Conservation (phyloP, 2,329 filamentous ascomycete species). For the Raffaelea albimanens region DNA sequence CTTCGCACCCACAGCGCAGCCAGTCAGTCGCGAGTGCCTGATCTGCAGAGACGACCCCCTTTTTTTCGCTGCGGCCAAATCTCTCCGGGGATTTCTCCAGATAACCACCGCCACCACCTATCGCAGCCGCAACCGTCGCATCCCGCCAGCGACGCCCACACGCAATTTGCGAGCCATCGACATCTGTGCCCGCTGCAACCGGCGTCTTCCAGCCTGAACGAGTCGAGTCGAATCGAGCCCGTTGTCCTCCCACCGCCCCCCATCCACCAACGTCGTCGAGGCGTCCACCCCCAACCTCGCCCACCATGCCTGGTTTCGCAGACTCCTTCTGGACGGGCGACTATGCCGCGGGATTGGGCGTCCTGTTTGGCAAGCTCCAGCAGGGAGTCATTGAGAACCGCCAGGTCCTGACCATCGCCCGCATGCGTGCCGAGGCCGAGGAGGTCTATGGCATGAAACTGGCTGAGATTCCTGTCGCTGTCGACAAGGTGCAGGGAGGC, state of each 20-base stretch:
- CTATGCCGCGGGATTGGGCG: slow-evolving; percentile 90
- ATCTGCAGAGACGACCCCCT: not conserved
- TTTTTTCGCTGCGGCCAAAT: not conserved
- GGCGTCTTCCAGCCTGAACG: too few species aligned
- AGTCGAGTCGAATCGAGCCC: too few species aligned
- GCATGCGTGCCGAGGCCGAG: slow-evolving; percentile 91
- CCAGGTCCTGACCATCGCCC: slow-evolving; percentile 83
- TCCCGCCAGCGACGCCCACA: too few species aligned
- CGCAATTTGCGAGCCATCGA: too few species aligned
- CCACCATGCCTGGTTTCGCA: slow-evolving; percentile 75
- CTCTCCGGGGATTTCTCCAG: not conserved
- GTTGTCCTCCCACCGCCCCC: too few species aligned
- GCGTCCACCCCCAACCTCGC: too few species aligned
- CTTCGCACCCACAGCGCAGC: not conserved
- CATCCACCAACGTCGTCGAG: too few species aligned
- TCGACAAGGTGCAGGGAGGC: slow-evolving; percentile 73
- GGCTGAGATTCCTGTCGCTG: slow-evolving; percentile 68
- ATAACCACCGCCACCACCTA: too few species aligned
- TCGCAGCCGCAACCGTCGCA: not conserved
- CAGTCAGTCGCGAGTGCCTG: too few species aligned
- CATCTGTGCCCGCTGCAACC: too few species aligned
- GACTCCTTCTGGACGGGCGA: slow-evolving; percentile 97
- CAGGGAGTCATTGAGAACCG: slow-evolving; percentile 94
- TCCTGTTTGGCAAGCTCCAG: slow-evolving; percentile 92
- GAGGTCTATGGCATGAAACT: slow-evolving; percentile 77